Base-by-base conservation (phyloP, 352 stramenopile species). In the Discostella stelligera region DNA sequence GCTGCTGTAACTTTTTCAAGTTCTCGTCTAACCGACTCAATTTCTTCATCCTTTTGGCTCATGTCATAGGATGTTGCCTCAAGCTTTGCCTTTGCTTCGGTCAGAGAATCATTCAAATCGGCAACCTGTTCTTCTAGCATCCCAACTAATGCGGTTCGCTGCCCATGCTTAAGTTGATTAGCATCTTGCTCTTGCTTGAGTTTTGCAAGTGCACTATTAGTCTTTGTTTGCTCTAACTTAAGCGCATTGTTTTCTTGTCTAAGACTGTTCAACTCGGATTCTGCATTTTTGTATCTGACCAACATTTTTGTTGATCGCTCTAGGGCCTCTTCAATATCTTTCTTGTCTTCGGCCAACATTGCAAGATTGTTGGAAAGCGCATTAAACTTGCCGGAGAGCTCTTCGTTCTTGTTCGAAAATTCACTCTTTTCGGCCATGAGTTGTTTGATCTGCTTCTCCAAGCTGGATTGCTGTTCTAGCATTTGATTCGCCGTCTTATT, bases 41-140 rank as follows among this genome's bases (percentile, higher is more conserved):
- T 74, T 37, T 77, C 77, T 65, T 91, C 85, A 32, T 90, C 85
- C 66, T 85, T 90, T 78, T 90, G 77, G 32, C 75, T 89, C 39
- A 92, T 44, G 55, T 94, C 87, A 69, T 93, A 91, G 6, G 80
- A 50, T 41, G 80, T 74, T 48, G 86, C 84, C 61, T 93, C 88
- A 32, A 91, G 61, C 62, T 91, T 90, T 53, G 84, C 84, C 60
- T 88, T 90, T 0, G 77, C 52, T 55, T 91, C 86, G 62, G 66
- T 66, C 49, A 91, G 85, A 41, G 85, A 90, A 50, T 90, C 86
- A 61, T 92, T 94, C 32, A 91, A 66, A 65, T 94, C 87, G 7
- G 80, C 72, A 50, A 93, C 71, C 56, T 94, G 85, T 48, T 76
- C 75, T 82, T 94, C 89, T 18, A 94, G 61, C 87, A 94, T 91